Conservation (phyloP, 208 protist genomes). For the Endotrypanum monterogeii region DNA sequence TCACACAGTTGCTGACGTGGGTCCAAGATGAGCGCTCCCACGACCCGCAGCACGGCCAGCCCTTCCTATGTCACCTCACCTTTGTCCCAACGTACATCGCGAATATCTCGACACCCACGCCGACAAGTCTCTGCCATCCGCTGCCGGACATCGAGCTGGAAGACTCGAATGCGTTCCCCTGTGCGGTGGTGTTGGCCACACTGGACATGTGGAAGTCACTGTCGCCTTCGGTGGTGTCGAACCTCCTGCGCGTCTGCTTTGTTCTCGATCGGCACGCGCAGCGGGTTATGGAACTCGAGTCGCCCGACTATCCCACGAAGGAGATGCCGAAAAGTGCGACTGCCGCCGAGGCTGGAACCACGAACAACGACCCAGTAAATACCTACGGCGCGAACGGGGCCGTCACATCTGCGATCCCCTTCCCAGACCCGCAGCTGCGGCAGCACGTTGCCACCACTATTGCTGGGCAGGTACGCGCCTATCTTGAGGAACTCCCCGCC, state of each 20-base stretch:
- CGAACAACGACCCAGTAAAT: neutral
- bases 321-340: constrained; percentile 1
- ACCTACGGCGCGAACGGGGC: constrained; percentile 1
- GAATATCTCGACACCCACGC: constrained; percentile 10
- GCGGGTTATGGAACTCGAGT: constrained; percentile 37
- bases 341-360: constrained; percentile 4
- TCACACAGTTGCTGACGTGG: constrained; percentile 36
- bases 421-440: constrained; percentile 19
- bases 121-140: constrained; percentile 11
- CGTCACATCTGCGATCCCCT: constrained; percentile 15
- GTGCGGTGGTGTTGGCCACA: constrained; percentile 37
- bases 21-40: constrained; percentile 33
- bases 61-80: constrained; percentile 24
- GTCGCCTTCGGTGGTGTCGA: constrained; percentile 33
- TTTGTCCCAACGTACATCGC: constrained; percentile 20
- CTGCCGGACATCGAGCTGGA: neutral
- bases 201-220: constrained; percentile 57
- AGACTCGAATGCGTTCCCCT: constrained; percentile 24
- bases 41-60: constrained; percentile 30
- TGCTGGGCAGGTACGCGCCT: constrained; percentile 13
- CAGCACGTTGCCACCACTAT: constrained; percentile 19
- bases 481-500: constrained; percentile 11
- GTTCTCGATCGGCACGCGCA: constrained; percentile 57
- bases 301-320: constrained; percentile 25
- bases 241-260: constrained; percentile 58